Evolutionary conservation across 768 basidiomycete genomes (phyloP).

Genomic region (Krasilnikovozyma curviuscula): DNA sequence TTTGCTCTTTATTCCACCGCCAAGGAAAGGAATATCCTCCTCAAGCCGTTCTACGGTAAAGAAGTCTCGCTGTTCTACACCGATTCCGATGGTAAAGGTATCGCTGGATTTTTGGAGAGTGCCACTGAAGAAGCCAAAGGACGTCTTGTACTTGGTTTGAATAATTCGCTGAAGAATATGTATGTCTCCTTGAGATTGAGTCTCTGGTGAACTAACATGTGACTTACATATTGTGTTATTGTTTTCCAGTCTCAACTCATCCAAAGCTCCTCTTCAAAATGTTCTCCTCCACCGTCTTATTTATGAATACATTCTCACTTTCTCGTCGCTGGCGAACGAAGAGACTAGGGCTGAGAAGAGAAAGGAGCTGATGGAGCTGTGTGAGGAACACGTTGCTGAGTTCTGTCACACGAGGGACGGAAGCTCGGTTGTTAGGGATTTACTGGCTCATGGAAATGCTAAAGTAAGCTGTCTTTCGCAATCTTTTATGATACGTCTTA

Average conservation of each 20-base stretch:
- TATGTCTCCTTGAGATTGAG: slow-evolving; percentile 27
- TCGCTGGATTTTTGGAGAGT: slow-evolving; percentile 48
- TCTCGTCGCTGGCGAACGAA: slow-evolving; percentile 32
- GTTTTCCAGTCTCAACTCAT: no score
- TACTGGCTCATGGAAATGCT: slow-evolving; percentile 60
- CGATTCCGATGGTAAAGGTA: slow-evolving; percentile 25
- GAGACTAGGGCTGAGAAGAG: slow-evolving; percentile 62
- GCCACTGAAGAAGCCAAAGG: slow-evolving; percentile 39
- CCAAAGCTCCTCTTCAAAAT: slow-evolving; percentile 73
- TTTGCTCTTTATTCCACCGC: slow-evolving; percentile 75
- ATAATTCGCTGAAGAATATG: slow-evolving; percentile 57
- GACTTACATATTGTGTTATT: no score
- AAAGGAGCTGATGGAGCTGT: slow-evolving; percentile 66
- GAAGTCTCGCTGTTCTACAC: slow-evolving; percentile 52
- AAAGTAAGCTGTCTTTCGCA: slow-evolving; percentile 38
- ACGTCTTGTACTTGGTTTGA: slow-evolving; percentile 44
- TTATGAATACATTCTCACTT: slow-evolving; percentile 57
- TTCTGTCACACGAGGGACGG: slow-evolving; percentile 90
- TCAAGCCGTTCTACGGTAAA: slow-evolving; percentile 79
- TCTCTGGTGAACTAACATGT: no score
- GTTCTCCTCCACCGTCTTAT: slow-evolving; percentile 70
- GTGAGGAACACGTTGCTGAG: slow-evolving; percentile 61
- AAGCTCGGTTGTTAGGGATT: slow-evolving; percentile 63
- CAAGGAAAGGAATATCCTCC: slow-evolving; percentile 57
- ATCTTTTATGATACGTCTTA: no score